Conservation (phyloP, 805 yeast species). For the Jamesozyma rosinii region DNA sequence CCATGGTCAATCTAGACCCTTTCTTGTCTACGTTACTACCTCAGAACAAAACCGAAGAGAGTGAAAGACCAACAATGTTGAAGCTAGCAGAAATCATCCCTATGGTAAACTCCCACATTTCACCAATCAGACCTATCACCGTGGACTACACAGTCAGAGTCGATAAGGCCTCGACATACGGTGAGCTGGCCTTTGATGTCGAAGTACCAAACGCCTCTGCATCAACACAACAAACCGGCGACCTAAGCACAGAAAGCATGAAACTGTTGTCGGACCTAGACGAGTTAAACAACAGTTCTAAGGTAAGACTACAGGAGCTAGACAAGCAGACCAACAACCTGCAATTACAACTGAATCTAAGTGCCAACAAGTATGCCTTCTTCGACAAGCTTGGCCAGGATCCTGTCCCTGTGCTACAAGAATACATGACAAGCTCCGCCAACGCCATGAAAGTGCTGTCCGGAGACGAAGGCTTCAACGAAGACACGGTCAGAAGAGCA, state of each 20-base stretch:
- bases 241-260: conserved; percentile 25
- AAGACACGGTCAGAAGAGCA: conserved; percentile 79
- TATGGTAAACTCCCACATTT: conserved; percentile 43
- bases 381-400: conserved; percentile 63
- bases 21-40: conserved; percentile 37
- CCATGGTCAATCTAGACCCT: conserved; percentile 44
- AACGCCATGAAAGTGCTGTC: conserved; percentile 77
- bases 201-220: conserved; percentile 38
- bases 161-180: conserved; percentile 66
- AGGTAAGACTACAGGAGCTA: conserved; percentile 34
- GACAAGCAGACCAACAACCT: conserved; percentile 37
- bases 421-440: conserved; percentile 71
- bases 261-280: conserved; percentile 24
- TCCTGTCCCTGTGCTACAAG: conserved; percentile 66
- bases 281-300: conserved; percentile 26
- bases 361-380: conserved; percentile 64
- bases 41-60: not conserved
- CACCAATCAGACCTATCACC: conserved; percentile 72
- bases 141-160: conserved; percentile 71
- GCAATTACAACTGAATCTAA: conserved; percentile 43
- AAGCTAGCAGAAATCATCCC: conserved; percentile 44
- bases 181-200: conserved; percentile 72
- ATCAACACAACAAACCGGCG: conserved; percentile 3
- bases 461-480: conserved; percentile 84
- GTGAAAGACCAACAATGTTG: conserved; percentile 11